Evolutionary conservation across 148 eudicot genomes (phyloP).

Genomic region (Fallopia convolvulus): DNA sequence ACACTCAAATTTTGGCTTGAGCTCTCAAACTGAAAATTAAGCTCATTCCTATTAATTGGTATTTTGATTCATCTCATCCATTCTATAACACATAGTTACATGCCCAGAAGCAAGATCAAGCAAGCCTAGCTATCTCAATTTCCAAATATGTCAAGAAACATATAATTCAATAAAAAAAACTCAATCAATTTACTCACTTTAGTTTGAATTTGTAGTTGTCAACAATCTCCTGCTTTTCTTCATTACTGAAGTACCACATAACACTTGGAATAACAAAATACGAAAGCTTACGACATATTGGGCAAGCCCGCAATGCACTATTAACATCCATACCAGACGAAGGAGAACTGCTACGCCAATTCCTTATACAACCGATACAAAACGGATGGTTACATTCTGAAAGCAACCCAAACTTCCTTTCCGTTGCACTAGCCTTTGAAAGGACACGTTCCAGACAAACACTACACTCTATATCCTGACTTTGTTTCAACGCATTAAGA

Average conservation of each 20-base stretch:
- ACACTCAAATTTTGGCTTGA: neutral
- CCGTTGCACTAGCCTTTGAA: conserved; percentile 50
- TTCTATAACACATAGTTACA: neutral
- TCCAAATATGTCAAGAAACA: neutral
- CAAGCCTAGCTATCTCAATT: neutral
- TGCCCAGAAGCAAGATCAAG: neutral
- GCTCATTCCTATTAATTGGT: neutral
- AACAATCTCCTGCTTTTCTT: conserved; percentile 74
- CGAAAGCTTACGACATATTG: conserved; percentile 88
- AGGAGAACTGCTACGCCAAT: conserved; percentile 81
- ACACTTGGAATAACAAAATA: conserved; percentile 98
- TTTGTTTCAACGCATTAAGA: conserved; percentile 39
- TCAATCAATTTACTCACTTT: conserved; percentile 34
- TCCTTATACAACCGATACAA: conserved; percentile 80
- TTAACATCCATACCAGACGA: conserved; percentile 92
- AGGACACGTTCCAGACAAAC: conserved; percentile 95
- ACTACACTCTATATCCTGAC: conserved; percentile 95
- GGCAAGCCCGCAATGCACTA: conserved; percentile 87
- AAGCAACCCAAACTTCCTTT: conserved; percentile 84
- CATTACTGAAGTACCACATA: conserved; percentile 75
- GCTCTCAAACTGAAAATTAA: neutral
- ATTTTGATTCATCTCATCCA: neutral
- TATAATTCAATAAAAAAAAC: neutral
- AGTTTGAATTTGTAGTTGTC: conserved; percentile 81
- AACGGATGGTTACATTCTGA: conserved; percentile 97